Evolutionary conservation across 768 basidiomycete species (phyloP), one percentile per base, ranked within the genome.

Genomic region (Chalciporus chontae): DNA sequence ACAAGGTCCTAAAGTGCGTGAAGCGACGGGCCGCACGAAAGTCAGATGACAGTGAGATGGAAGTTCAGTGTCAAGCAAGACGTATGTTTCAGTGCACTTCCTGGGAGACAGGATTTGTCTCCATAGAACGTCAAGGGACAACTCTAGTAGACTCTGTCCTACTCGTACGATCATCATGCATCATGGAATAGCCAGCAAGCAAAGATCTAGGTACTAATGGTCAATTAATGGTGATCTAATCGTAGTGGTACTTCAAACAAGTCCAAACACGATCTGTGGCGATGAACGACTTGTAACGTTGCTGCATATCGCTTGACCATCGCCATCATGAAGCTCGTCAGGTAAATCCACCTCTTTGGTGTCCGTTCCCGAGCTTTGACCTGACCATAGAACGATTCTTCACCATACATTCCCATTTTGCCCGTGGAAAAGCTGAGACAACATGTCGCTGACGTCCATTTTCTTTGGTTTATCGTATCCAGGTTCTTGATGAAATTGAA

Each of bases 401-500:
- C 43, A 39, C 38, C n/a, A 47, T 27, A 38, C 43, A 32, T 29
- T 29, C 32, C 11, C 38, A 29, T 56, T 39, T 52, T 43, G 17
- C 21, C 10, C 34, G 51, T 36, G 31, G 40, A 43, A 59, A 43
- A 18, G n/a, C 21, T 24, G 5, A 37, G 27, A 36, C 40, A 53
- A 47, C 47, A 41, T 29, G 48, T 48, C 38, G 39, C 60, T 65
- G 64, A 64, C 50, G 26, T 39, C 36, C 21, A 32, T 49, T 52
- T 61, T 61, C 51, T 54, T 53, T 58, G 40, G 38, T 55, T 53
- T 37, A 41, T 55, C 31, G 18, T 31, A 48, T 26, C 34, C 65
- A 95, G 92, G 70, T 97, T 95, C 75, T 81, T 96, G 78, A 99
- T 98, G 95, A 99, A 98, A 79, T 73, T 99, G 74, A 95, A 96